A percentile compares a stretch with the other conserved stretches of the same genome.
Evolutionary conservation across 2,329 filamentous ascomycete species (phyloP).

Genomic region (Colletotrichum chrysophilum): DNA sequence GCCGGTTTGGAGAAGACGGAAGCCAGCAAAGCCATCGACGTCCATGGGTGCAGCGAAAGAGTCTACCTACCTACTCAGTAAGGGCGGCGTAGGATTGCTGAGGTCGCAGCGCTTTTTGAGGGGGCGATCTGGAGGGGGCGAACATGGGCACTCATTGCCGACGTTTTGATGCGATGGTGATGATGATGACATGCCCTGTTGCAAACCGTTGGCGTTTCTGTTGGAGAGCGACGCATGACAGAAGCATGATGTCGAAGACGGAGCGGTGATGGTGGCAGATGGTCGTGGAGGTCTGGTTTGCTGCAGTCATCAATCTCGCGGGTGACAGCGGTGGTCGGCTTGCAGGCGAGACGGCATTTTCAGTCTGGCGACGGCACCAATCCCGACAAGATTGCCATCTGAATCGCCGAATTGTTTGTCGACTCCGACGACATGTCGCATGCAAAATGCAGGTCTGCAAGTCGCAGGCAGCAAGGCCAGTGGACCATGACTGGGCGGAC

Average conservation of each 20-base stretch:
- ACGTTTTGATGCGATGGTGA: not conserved
- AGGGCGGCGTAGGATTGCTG: not conserved
- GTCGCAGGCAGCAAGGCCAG: not conserved
- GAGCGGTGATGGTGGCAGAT: not conserved
- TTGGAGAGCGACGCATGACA: not conserved
- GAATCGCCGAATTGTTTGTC: conserved; percentile 4
- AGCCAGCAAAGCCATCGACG: not conserved
- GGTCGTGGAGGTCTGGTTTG: not conserved
- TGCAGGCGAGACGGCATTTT: not conserved
- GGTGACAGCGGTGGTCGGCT: not conserved
- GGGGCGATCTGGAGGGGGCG: not conserved
- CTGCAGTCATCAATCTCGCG: conserved; percentile 3
- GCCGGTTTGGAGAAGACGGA: not conserved
- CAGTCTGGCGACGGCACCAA: not conserved
- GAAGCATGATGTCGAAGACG: not conserved
- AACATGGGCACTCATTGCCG: not conserved
- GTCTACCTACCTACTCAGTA: not conserved
- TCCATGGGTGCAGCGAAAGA: not conserved
- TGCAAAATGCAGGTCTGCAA: conserved; percentile 8
- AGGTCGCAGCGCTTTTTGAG: not conserved
- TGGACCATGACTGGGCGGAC: not conserved
- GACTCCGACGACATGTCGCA: not conserved
- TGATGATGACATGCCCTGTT: conserved; percentile 14
- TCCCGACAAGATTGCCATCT: not conserved
- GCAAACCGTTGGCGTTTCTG: not conserved